A percentile compares a stretch with the other conserved stretches of the same genome.
Evolutionary conservation across 495 filamentous ascomycete genomes (phyloP).

Genomic region (Usnea hakonensis): DNA sequence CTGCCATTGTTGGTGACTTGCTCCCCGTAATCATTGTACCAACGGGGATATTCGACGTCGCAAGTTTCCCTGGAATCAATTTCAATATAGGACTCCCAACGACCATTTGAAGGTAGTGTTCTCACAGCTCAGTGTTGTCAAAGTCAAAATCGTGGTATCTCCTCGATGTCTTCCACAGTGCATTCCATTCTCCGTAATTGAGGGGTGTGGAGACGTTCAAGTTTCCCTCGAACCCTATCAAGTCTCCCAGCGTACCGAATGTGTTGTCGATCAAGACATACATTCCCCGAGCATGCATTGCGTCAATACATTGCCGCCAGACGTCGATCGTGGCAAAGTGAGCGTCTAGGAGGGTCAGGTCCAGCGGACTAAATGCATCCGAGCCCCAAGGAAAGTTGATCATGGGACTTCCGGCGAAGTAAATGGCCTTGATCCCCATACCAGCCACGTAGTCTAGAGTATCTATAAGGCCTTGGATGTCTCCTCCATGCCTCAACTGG

Average conservation of each 20-base stretch:
- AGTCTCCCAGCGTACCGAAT: constrained; percentile 38
- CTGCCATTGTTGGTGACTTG: constrained; percentile 23
- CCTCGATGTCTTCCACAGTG: constrained; percentile 35
- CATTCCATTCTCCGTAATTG: constrained; percentile 36
- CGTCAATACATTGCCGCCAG: constrained; percentile 30
- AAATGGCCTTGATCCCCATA: constrained; percentile 37
- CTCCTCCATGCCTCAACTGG: constrained; percentile 37
- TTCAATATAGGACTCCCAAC: neutral
- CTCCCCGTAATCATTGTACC: constrained; percentile 30
- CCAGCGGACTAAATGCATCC: constrained; percentile 35
- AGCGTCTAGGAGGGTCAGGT: constrained; percentile 35
- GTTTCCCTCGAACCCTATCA: constrained; percentile 41
- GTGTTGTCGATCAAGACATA: constrained; percentile 39
- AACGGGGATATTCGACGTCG: constrained; percentile 29
- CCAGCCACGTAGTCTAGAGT: constrained; percentile 35
- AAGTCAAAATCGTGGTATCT: constrained; percentile 37
- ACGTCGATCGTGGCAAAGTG: constrained; percentile 34
- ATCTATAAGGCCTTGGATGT: constrained; percentile 32
- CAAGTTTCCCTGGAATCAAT: constrained; percentile 21
- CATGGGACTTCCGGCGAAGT: constrained; percentile 34
- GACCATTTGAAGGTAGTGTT: neutral
- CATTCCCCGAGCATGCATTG: constrained; percentile 34
- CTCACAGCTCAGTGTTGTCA: constrained; percentile 26
- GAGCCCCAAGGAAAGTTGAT: constrained; percentile 39
- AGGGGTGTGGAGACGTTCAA: constrained; percentile 39